Evolutionary conservation across 371 early-diverging fungal species (phyloP), one percentile per base, ranked within the genome.

Genomic region (Massospora cicadina): DNA sequence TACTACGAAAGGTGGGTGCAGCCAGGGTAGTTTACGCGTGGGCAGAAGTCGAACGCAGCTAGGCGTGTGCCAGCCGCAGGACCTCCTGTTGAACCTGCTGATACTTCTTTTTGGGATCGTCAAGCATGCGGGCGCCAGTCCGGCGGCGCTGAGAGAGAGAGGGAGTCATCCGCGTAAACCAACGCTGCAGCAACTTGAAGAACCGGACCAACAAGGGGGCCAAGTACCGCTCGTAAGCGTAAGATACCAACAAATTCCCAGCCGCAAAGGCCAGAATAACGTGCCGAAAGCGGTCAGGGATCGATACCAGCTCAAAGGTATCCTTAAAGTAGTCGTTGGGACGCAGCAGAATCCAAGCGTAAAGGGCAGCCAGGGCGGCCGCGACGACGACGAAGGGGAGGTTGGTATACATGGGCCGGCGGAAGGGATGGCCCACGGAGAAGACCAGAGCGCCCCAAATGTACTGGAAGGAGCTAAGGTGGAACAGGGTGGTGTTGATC

Each of bases 371-470:
- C 25, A 65, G 17, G 33, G 7, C 27, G 65, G 31, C 25, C n/a
- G 33, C 1, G 60, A 33, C 53, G 55, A 24, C 33, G 23, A 67
- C 21, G 27, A 27, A 63, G 1, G 28, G 43, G 82, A 87, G 75
- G 74, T 95, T 98, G 30, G 80, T 82, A 69, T 79, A 77, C 60
- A 91, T 76, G 0, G 87, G 75, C 70, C 87, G 79, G 53, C 96
- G 82, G 67, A 90, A 96, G 0, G 96, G 98, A 25, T 91, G 90
- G 0, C 98, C 98, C 1, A 88, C 89, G 73, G 89, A 91, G 68
- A 94, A 93, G n/a, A 93, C 90, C 29, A 88, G 76, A 0, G 93
- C 96, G 17, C 88, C 81, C 3, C 86, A 72, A 27, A 96, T 77
- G 73, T 98, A 98, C 76, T 95, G 95, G 72, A 84, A 98, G 61